Percentiles rank a stretch among this genome's conserved stretches.
Conservation (phyloP, 495 filamentous ascomycete genomes). For the Cercophora newfieldiana region DNA sequence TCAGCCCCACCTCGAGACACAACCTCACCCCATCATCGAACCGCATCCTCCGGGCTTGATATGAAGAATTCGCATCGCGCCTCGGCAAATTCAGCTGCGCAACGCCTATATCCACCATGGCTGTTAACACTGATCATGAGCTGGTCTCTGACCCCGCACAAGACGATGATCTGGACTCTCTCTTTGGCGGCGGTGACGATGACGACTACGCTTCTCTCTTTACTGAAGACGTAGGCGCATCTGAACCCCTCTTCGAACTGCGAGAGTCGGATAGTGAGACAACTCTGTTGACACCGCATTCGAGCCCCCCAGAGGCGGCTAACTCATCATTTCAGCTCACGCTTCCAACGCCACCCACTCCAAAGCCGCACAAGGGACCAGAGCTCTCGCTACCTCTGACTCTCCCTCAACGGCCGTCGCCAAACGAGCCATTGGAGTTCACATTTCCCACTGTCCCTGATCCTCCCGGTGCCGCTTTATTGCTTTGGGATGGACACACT, state of each 20-base stretch:
- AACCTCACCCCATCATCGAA: neutral
- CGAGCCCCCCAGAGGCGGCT: constrained; percentile 18
- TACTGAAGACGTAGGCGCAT: constrained; percentile 14
- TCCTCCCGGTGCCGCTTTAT: constrained; percentile 27
- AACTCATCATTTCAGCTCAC: constrained; percentile 15
- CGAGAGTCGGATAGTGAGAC: constrained; percentile 13
- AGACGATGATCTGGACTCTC: constrained; percentile 24
- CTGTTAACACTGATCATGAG: neutral
- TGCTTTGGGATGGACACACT: constrained; percentile 31
- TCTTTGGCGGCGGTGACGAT: constrained; percentile 24
- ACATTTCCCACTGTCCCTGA: constrained; percentile 31
- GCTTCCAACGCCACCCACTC: neutral
- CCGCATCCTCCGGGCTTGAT: neutral
- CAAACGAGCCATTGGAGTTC: constrained; percentile 10
- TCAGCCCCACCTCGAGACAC: neutral
- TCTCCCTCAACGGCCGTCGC: neutral
- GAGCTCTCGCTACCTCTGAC: neutral
- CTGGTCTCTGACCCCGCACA: neutral
- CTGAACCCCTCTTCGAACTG: constrained; percentile 6
- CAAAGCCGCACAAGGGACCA: neutral
- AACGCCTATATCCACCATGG: constrained; percentile 10
- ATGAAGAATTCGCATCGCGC: neutral
- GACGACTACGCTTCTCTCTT: constrained; percentile 28
- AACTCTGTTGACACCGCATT: constrained; percentile 12
- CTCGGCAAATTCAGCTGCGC: neutral